Evolutionary conservation across 2,329 filamentous ascomycete genomes (phyloP), one percentile per base, ranked within the genome.

Genomic region (Pseudopyricularia javanii): DNA sequence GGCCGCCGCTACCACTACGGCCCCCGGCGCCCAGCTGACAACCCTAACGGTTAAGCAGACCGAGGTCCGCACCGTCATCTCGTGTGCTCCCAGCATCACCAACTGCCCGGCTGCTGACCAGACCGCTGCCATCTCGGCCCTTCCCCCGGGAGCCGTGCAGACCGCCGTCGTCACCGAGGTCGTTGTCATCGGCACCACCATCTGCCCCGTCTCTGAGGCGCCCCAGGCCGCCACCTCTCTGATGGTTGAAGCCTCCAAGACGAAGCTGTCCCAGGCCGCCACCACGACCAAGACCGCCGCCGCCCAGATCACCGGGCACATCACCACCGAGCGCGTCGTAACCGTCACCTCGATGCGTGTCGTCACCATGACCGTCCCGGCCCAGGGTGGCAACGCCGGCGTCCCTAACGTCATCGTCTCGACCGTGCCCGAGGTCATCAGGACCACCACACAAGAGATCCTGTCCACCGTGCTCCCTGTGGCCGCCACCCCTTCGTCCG

Each of bases 191-290:
- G 65, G 66, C 51, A 67, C 66, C 48, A 68, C 67, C 45, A 60
- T 71, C 54, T 72, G 70, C 67, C 70, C 71, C 51, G 68, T 72
- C 37, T 65, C 66, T 2, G 68, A 33, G 35, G 28, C 28, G 45
- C 28, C 34, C 30, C 58, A 57, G 3, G 61, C 62, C 51, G 63
- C 63, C 40, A 57, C 63, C 47, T 66, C 63, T 55, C n/a, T 43
- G 37, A n/a, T 43, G 20, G 37, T 20, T 5, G 37, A 43, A 20
- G 37, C 17, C 14, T 43, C 37, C 37, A 43, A 43, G 37, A 56
- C 64, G 52, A 22, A 50, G 48, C 55, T 63, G 51, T 28, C 14
- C 37, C 26, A 26, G 15, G 35, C 26, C 17, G n/a, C 28, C 15
- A 33, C n/a, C 15, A 66, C 66, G 58, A 63, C 59, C 14, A 68